Evolutionary conservation across 257 asterid species (phyloP), one percentile per base, ranked within the genome.

Genomic region (Paulownia fortunei): DNA sequence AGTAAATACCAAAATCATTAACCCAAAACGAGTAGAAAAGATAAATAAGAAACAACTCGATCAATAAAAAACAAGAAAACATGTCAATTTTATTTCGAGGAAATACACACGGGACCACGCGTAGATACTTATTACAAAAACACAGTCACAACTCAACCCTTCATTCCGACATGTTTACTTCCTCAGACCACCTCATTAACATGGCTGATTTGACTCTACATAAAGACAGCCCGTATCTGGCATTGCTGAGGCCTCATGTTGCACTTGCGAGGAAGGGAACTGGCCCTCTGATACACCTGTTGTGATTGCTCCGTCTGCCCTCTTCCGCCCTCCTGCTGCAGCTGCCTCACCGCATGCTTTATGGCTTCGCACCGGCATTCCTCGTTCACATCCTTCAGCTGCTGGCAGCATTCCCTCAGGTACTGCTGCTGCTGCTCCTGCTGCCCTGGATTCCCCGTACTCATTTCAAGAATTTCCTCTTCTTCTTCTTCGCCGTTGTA

Each of bases 351-450:
- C 0, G 79, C 83, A 0, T 78, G 69, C 66, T 11, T 80, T 23
- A 88, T 67, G 12, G 87, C 88, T 3, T 82, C 82, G 52, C 89
- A 88, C 4, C 81, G 54, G 87, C 92, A 88, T 8, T 64, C 44
- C 30, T 76, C 69, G 27, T 60, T 46, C 37, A 87, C 46, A 12
- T 54, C 59, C 60, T 49, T 42, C n/a, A 87, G 65, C 69, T 72
- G 69, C 63, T 62, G 36, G 82, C 92, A 87, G 68, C 92, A 85
- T 11, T 81, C 46, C 11, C 21, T 39, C 55, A 72, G 37, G 19
- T 18, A 23, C 41, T 79, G 59, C 26, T 18, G 16, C 13, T 82
- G 27, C 66, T 51, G 62, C 39, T 34, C 34, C 13, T 82, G 27
- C 66, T 51, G 62, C 39, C 54, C 34, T 5, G 51, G 13, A 12